Base-by-base conservation (phyloP, 2,329 filamentous ascomycete species). In the Phialocephala subalpina region DNA sequence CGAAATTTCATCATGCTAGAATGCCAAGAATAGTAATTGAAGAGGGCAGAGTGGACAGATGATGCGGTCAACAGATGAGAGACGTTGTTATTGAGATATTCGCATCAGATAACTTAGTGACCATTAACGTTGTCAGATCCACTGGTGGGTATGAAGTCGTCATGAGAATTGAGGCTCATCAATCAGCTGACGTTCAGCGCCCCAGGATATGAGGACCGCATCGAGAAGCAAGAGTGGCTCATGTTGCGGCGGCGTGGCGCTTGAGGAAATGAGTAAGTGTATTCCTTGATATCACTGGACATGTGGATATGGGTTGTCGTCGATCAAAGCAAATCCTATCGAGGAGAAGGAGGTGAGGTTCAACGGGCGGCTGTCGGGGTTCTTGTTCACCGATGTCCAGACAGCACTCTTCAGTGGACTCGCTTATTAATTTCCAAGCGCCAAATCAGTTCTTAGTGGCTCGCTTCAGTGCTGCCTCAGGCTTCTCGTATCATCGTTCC, bases 331-430 rank as follows among this genome's bases (percentile, higher is more conserved):
- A 22, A 49, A 49, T 27, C 20, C 45, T 11, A 49, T 22, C 27
- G 49, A 29, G 57, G 16, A 36, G 18, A 12, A 11, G 18, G 56
- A 60, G 58, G 58, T 60, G 42, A 40, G 56, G 53, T 57, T 35
- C 56, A 4, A 12, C 9, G 45, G n/a, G 18, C 18, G 29, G 33
- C 45, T 40, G 45, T 52, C 27, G 35, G 25, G 29, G 25, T 42
- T 12, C 36, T 18, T 16, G 40, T n/a, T 42, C 3, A 6, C 1
- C 40, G 16, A 6, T 42, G 40, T 18, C 3, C 18, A 16, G 36
- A 9, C 18, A 40, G 36, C 36, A 14, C 18, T 47, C 42, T n/a
- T n/a, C 18, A 42, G 12, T 49, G 20, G 20, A 11, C 20, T 12
- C 20, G 20, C 45, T 49, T 49, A 11, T 25, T 22, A 16, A 12